Evolutionary conservation across 805 yeast species (phyloP).

Genomic region (Nakazawaea ambrosiae): DNA sequence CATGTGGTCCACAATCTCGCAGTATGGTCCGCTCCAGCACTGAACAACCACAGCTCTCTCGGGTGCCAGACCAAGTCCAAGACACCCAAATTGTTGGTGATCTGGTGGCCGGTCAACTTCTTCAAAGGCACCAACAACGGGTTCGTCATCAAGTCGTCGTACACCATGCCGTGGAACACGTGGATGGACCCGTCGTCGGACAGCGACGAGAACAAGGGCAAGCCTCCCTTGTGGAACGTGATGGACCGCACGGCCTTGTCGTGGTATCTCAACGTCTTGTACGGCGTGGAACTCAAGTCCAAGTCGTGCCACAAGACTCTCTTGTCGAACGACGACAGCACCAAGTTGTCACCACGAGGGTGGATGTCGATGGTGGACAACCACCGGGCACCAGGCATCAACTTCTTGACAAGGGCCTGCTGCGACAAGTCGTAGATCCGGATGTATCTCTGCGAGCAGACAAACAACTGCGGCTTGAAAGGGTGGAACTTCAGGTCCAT

Average conservation of each 20-base stretch:
- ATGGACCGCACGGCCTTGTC: slow-evolving; percentile 89
- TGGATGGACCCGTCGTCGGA: slow-evolving; percentile 92
- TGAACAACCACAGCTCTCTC: slow-evolving; percentile 94
- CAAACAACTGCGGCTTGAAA: slow-evolving; percentile 86
- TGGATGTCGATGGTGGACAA: slow-evolving; percentile 86
- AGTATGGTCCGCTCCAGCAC: slow-evolving; percentile 94
- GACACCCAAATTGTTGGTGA: slow-evolving; percentile 77
- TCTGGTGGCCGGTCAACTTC: slow-evolving; percentile 85
- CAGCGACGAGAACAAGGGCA: slow-evolving; percentile 91
- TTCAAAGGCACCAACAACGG: slow-evolving; percentile 94
- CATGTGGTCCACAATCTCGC: slow-evolving; percentile 93
- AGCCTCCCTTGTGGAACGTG: slow-evolving; percentile 73
- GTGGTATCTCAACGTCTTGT: slow-evolving; percentile 92
- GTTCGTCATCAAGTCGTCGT: slow-evolving; percentile 91
- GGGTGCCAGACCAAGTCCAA: slow-evolving; percentile 93
- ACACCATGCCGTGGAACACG: slow-evolving; percentile 94
- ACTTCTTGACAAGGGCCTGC: slow-evolving; percentile 75
- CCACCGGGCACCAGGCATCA: slow-evolving; percentile 96
- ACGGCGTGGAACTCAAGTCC: slow-evolving; percentile 83
- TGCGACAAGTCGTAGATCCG: slow-evolving; percentile 86
- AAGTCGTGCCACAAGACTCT: slow-evolving; percentile 96
- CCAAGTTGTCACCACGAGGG: slow-evolving; percentile 80
- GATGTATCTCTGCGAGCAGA: slow-evolving; percentile 88
- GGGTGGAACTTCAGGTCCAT: slow-evolving; percentile 98
- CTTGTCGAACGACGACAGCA: slow-evolving; percentile 91